phyloP scores from a whole-genome alignment of 768 basidiomycete species.

The Astraeus odoratus region DNA sequence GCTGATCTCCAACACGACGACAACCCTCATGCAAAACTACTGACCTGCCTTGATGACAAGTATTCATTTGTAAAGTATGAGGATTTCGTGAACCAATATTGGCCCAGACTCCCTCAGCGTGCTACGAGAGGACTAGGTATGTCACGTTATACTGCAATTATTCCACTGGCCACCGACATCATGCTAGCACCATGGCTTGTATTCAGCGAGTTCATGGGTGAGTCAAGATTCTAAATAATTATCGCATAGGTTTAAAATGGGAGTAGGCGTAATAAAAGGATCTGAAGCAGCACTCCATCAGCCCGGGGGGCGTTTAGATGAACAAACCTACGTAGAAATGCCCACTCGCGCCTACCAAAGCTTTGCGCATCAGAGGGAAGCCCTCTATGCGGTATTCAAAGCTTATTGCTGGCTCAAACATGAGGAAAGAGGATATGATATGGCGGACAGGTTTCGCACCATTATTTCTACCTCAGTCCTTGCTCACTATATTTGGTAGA shows the following conservation, averaged over 20 bases:
- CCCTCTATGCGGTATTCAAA: conserved; percentile 46
- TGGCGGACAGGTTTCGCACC: conserved; percentile 44
- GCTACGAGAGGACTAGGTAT: conserved; percentile 44
- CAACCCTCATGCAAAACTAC: not conserved
- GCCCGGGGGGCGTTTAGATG: conserved; percentile 32
- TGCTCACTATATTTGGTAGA: conserved; percentile 23
- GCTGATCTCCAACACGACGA: conserved; percentile 1
- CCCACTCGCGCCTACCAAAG: conserved; percentile 45
- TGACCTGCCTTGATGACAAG: not conserved
- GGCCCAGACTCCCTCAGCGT: conserved; percentile 45
- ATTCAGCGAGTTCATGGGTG: conserved; percentile 55
- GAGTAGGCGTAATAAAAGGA: conserved; percentile 47
- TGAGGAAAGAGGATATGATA: conserved; percentile 42
- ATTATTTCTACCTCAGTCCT: not conserved
- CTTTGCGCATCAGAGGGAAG: conserved; percentile 40
- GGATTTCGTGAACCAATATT: conserved; percentile 41
- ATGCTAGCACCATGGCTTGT: conserved; percentile 46
- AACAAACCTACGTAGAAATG: conserved; percentile 35
- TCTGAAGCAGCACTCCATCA: conserved; percentile 34
- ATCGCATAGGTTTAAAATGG: not conserved
- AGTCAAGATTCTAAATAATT: conserved; percentile 1
- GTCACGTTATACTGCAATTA: not conserved
- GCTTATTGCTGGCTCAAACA: conserved; percentile 41
- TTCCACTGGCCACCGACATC: not conserved
- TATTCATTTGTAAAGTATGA: conserved; percentile 32